Evolutionary conservation across 441 rosid species (phyloP).

Genomic region (Populus trichocarpa): DNA sequence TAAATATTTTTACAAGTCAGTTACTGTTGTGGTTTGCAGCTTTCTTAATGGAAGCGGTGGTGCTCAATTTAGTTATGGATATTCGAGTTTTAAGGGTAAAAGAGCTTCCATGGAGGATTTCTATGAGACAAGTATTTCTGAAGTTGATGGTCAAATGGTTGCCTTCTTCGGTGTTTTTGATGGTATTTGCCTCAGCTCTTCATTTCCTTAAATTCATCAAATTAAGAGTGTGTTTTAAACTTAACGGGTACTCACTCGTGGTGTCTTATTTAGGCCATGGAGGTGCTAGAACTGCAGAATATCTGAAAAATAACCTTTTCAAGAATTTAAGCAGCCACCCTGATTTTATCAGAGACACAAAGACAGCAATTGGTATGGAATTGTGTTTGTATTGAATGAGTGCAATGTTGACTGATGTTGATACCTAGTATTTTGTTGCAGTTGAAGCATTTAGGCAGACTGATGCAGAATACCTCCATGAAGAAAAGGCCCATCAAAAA

Average conservation of each 20-base stretch:
- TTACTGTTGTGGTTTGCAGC: conserved; percentile 24
- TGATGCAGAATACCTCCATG: conserved; percentile 60
- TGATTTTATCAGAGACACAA: conserved; percentile 58
- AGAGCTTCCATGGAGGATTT: conserved; percentile 87
- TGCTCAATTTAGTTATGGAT: conserved; percentile 75
- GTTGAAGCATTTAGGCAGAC: conserved; percentile 69
- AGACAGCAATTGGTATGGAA: conserved; percentile 68
- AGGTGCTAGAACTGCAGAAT: conserved; percentile 83
- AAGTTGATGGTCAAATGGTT: conserved; percentile 81
- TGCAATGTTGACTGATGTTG: not conserved
- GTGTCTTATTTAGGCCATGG: conserved; percentile 60
- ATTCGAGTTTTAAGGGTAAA: conserved; percentile 73
- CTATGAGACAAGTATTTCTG: conserved; percentile 72
- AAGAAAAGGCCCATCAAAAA: conserved; percentile 57
- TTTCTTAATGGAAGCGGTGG: conserved; percentile 44
- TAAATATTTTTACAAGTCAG: not conserved
- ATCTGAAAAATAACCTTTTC: conserved; percentile 74
- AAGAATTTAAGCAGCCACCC: conserved; percentile 65
- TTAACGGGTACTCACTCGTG: not conserved
- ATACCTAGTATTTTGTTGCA: conserved; percentile 29
- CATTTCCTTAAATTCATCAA: not conserved
- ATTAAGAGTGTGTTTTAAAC: not conserved
- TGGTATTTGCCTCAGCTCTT: conserved; percentile 38
- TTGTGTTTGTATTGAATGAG: not conserved
- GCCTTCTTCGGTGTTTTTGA: conserved; percentile 89